A percentile compares a stretch with the other conserved stretches of the same genome.
These are phyloP conservation scores for Acanthamoeba culbertsoni DNA, from an alignment of 208 protist genomes.

Conservation along the genomic window DNA sequence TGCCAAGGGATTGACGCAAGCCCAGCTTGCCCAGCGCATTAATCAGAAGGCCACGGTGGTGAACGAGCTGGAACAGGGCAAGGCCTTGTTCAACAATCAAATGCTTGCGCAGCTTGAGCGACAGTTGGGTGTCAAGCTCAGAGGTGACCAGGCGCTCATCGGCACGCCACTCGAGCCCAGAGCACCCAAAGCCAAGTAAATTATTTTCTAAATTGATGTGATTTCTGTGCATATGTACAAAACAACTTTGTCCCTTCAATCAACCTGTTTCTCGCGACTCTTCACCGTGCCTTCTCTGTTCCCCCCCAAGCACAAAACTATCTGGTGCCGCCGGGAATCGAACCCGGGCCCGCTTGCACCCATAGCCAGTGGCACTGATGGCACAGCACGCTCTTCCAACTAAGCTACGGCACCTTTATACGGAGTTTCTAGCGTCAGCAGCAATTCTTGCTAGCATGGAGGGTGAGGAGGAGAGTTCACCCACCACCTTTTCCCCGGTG, in stretches of 20 bases:
- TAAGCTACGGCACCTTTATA: neutral
- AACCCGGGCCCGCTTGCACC: neutral
- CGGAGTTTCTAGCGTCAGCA: too few species aligned
- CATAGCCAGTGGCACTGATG: neutral
- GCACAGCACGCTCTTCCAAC: neutral
- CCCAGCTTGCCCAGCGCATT: constrained; percentile 11
- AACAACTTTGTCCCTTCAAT: too few species aligned
- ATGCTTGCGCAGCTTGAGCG: neutral
- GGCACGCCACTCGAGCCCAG: constrained; percentile 5
- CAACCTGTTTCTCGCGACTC: too few species aligned
- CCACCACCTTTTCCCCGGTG: neutral
- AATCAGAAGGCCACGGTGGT: constrained; percentile 42
- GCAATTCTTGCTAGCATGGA: too few species aligned
- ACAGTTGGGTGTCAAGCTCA: constrained; percentile 24
- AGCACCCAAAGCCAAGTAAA: neutral
- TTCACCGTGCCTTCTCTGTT: too few species aligned
- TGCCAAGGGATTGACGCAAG: constrained; percentile 2
- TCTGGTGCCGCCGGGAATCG: neutral
- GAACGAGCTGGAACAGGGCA: constrained; percentile 44
- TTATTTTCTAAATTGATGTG: too few species aligned
- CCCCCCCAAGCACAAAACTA: neutral
- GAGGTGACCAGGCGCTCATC: constrained; percentile 10
- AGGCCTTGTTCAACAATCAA: constrained; percentile 8
- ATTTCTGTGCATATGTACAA: too few species aligned
- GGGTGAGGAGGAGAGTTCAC: too few species aligned